A percentile compares a stretch with the other conserved stretches of the same genome.
Conservation (phyloP, 2,329 filamentous ascomycete species). For the Talaromyces sp. region DNA sequence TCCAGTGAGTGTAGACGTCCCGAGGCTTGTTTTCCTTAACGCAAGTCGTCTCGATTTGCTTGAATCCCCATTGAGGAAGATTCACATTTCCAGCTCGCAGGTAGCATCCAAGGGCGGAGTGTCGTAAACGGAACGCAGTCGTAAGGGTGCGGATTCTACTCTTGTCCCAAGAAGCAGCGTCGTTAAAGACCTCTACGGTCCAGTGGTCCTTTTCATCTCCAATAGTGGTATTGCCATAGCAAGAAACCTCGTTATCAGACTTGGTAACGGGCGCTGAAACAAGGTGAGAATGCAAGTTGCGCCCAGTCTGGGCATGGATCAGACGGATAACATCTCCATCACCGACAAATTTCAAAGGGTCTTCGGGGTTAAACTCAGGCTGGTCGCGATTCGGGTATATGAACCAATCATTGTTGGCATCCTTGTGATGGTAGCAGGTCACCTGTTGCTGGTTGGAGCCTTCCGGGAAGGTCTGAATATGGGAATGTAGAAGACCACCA, state of each 20-base stretch:
- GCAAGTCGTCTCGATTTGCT: constrained; percentile 97
- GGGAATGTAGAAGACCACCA: constrained; percentile 90
- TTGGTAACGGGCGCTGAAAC: constrained; percentile 87
- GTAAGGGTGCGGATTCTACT: constrained; percentile 86
- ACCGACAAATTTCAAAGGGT: constrained; percentile 67
- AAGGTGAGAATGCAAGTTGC: constrained; percentile 92
- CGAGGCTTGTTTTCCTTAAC: constrained; percentile 86
- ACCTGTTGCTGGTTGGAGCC: constrained; percentile 93
- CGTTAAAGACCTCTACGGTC: constrained; percentile 84
- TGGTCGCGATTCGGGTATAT: constrained; percentile 89
- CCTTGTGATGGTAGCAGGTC: constrained; percentile 99
- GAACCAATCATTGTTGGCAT: constrained; percentile 99
- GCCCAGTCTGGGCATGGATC: constrained; percentile 90
- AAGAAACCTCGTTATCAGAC: constrained; percentile 85
- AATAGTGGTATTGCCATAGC: constrained; percentile 90
- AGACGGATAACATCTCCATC: constrained; percentile 77
- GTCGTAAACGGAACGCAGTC: constrained; percentile 83
- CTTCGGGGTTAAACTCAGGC: constrained; percentile 65
- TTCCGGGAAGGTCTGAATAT: constrained; percentile 93
- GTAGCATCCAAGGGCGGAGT: constrained; percentile 81
- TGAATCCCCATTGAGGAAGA: constrained; percentile 98
- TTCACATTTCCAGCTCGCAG: constrained; percentile 93
- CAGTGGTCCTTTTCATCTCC: constrained; percentile 98
- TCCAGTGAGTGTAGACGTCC: constrained; percentile 97
- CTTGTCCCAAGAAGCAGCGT: constrained; percentile 80